Base-by-base conservation (phyloP, 495 filamentous ascomycete genomes). In the Penicillium simplicissimum region DNA sequence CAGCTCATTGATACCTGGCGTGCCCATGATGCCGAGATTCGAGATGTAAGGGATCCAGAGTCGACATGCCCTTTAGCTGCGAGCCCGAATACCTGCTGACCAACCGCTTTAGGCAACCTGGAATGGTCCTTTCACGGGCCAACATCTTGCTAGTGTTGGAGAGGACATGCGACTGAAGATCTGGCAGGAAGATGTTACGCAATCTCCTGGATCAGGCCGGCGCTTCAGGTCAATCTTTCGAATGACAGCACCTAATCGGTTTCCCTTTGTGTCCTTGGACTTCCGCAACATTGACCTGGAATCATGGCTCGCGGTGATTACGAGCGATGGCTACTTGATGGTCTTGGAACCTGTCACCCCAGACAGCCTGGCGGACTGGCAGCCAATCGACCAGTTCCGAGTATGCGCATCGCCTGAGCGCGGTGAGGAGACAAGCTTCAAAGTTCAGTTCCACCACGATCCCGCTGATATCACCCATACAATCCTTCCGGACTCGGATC, bases 11-110 rank as follows among this genome's bases (percentile, higher is more conserved):
- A 97, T 69, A 90, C 86, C 52, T 97, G 95, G 92, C 85, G 86
- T 57, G 96, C 91, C 14, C 95, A 99, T 71, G 88, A 90, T 65
- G 91, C 91, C 28, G 95, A 97, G 77, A 90, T 99, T 60, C 81
- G 90, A 63, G 91, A 96, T 82, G 92, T 93, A 81, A 76, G 81
- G 53, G 25, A 28, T 28, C 28, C 53, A 54, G 45, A 17, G 6
- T 31, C 47, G 52, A 55, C 34, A 56, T 28, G n/a, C 21, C 7
- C 48, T 43, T 35, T 43, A 1, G 17, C 43, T 38, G 21, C 17
- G 35, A 45, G 43, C 37, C 10, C 35, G 33, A 54, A 67, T 52
- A 63, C 37, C 33, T 47, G 47, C 66, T 67, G 62, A 64, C 49
- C 28, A 51, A 34, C 25, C 28, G 14, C 43, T 23, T 21, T 31